Base-by-base conservation (phyloP, 805 yeast species). In the Scheffersomyces amazonensis region DNA sequence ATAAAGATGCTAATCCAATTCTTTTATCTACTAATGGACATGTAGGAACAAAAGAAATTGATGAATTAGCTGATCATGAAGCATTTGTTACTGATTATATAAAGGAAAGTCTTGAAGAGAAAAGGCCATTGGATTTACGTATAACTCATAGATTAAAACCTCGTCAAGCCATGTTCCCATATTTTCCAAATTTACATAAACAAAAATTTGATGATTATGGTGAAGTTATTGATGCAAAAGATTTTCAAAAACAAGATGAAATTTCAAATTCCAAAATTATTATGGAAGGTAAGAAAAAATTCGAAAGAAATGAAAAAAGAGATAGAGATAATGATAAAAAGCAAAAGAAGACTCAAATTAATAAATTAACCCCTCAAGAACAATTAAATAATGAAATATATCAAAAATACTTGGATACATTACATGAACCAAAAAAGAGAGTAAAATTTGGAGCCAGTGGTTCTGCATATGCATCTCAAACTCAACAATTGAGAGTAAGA, bases 131-230 rank as follows among this genome's bases (percentile, higher is more conserved):
- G 37, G 87, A 83, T 51, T 75, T 81, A 31, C 66, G 75, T 34
- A 50, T 68, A 21, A 66, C 67, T 5, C 50, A 53, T 33, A 69
- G 71, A 25, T 62, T 69, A 58, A 52, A 76, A 69, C 58, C 75
- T 54, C 60, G 72, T 69, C 58, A 76, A 72, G 69, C 73, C 31
- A 83, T 85, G 86, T 93, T 91, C 53, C 98, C 96, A 10, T 84
- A 68, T 48, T 64, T 77, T 27, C 73, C 76, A 1, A 46, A 47
- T 18, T 43, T 53, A 6, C 74, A 70, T 34, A 76, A 78, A 48
- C 65, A 75, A 17, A 78, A 84, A 47, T 65, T 73, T 33, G 98
- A 93, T 54, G 97, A 91, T 47, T 93, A 91, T 58, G 99, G 99
- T 21, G 82, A 79, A 39, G 62, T 81, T 2, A 80, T 90, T 16